phyloP scores from a whole-genome alignment of 1,284 basidiomycete genomes.

The Pseudozyma tsukubaensis region DNA sequence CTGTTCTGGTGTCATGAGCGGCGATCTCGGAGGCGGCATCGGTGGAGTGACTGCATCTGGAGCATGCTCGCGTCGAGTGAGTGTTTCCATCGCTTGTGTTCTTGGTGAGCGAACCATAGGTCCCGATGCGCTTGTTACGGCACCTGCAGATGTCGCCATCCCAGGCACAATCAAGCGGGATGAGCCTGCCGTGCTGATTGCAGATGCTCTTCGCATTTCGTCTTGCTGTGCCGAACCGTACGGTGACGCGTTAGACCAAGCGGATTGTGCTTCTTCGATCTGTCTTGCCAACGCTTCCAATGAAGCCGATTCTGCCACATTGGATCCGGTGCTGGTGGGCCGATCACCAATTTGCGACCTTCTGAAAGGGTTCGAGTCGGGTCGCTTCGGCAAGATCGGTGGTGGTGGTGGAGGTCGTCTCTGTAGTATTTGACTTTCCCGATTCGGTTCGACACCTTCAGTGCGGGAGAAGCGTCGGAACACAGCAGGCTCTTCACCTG shows the following conservation, averaged over 20 bases:
- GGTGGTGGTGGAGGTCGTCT: conserved; percentile 34
- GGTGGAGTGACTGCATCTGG: conserved; percentile 14
- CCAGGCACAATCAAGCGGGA: conserved; percentile 4
- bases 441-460: neutral
- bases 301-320: conserved; percentile 6
- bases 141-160: neutral
- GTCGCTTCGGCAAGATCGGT: conserved; percentile 14
- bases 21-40: conserved; percentile 36
- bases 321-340: neutral
- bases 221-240: neutral
- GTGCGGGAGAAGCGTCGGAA: conserved; percentile 24
- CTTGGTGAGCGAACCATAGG: conserved; percentile 31
- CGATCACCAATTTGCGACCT: neutral
- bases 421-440: neutral
- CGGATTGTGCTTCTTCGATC: conserved; percentile 30
- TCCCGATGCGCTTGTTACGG: neutral
- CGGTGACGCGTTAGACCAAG: conserved; percentile 14
- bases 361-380: conserved; percentile 13
- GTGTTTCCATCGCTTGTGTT: conserved; percentile 43
- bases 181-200: neutral
- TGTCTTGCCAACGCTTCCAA: conserved; percentile 33
- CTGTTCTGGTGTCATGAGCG: conserved; percentile 40
- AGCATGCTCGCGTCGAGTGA: conserved; percentile 28
- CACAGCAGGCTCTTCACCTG: conserved; percentile 13
- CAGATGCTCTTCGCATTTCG: neutral